Percentiles rank a stretch among this genome's conserved stretches.
These are phyloP conservation scores for Backusella tarrabulga DNA, from an alignment of 192 early-diverging fungal genomes.

Conservation along the genomic window DNA sequence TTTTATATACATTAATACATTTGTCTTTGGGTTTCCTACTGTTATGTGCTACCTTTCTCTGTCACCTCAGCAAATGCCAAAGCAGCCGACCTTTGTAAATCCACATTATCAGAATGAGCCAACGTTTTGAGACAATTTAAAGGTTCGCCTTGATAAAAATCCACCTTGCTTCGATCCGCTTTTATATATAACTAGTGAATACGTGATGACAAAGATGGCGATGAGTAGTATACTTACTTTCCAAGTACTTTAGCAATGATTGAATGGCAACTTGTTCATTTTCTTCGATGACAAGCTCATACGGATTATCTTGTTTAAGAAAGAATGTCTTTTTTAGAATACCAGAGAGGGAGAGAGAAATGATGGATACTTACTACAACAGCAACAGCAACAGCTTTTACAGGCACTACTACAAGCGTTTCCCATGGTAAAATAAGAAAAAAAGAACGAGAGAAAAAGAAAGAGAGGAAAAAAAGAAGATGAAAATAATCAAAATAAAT, in stretches of 20 bases:
- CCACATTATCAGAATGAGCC: conserved; percentile 80
- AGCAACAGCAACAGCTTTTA: not conserved
- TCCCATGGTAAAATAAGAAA: conserved; percentile 4
- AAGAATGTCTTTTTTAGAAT: conserved; percentile 19
- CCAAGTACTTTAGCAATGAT: conserved; percentile 60
- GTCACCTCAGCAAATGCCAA: conserved; percentile 89
- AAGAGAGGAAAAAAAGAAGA: not conserved
- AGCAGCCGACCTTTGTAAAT: conserved; percentile 85
- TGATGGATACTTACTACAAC: conserved; percentile 1
- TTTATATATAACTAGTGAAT: not conserved
- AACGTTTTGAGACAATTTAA: conserved; percentile 75
- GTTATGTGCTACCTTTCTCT: conserved; percentile 64
- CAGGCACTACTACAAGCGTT: conserved; percentile 9
- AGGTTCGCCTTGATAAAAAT: conserved; percentile 83
- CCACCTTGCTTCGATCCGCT: conserved; percentile 70
- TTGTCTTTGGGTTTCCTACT: not conserved
- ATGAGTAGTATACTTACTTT: conserved; percentile 46
- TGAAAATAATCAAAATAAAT: not conserved
- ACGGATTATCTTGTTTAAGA: conserved; percentile 42
- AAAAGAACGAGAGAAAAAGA: not conserved
- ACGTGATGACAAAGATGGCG: not conserved
- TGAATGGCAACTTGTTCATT: conserved; percentile 66
- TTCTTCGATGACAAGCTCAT: conserved; percentile 63
- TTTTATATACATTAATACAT: not conserved
- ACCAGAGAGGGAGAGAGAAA: not conserved